phyloP scores from a whole-genome alignment of 495 filamentous ascomycete species.

The Amphirosellinia nigrospora region DNA sequence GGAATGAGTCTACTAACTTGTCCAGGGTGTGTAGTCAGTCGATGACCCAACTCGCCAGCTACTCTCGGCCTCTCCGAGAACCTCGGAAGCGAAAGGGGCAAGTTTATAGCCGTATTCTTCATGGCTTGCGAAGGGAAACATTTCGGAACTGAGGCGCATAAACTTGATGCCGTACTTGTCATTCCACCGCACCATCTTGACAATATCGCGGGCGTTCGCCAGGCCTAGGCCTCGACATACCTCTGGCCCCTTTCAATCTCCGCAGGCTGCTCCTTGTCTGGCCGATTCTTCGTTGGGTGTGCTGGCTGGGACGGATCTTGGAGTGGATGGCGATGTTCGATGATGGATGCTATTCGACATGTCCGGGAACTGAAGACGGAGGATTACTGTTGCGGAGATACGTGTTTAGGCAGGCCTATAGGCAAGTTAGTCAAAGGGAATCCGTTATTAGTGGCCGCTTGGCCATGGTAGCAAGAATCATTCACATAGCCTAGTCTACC shows the following conservation, averaged over 20 bases:
- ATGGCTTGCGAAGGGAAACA: conserved; percentile 96
- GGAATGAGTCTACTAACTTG: conserved; percentile 52
- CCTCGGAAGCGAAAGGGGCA: conserved; percentile 82
- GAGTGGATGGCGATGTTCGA: conserved; percentile 86
- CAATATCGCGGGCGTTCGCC: conserved; percentile 80
- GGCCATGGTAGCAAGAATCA: conserved; percentile 26
- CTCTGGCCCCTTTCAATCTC: conserved; percentile 64
- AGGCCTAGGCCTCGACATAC: conserved; percentile 77
- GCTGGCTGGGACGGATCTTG: conserved; percentile 74
- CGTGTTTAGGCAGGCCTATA: conserved; percentile 85
- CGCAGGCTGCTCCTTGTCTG: conserved; percentile 71
- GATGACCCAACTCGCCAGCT: conserved; percentile 80
- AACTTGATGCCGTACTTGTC: conserved; percentile 93
- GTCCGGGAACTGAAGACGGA: conserved; percentile 91
- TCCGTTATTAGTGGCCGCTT: conserved; percentile 6
- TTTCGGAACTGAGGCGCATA: conserved; percentile 89
- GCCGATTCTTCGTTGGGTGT: conserved; percentile 81
- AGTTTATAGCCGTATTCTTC: conserved; percentile 86
- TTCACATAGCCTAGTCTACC: conserved; percentile 88
- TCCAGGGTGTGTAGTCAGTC: conserved; percentile 89
- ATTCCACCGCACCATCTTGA: conserved; percentile 91
- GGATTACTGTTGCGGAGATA: conserved; percentile 88
- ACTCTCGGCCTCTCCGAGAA: conserved; percentile 77
- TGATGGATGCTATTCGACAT: conserved; percentile 87
- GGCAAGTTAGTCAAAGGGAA: conserved; percentile 29